A percentile compares a stretch with the other conserved stretches of the same genome.
These are phyloP conservation scores for Apiospora marii DNA, from an alignment of 2,329 filamentous ascomycete genomes.

Conservation along the genomic window DNA sequence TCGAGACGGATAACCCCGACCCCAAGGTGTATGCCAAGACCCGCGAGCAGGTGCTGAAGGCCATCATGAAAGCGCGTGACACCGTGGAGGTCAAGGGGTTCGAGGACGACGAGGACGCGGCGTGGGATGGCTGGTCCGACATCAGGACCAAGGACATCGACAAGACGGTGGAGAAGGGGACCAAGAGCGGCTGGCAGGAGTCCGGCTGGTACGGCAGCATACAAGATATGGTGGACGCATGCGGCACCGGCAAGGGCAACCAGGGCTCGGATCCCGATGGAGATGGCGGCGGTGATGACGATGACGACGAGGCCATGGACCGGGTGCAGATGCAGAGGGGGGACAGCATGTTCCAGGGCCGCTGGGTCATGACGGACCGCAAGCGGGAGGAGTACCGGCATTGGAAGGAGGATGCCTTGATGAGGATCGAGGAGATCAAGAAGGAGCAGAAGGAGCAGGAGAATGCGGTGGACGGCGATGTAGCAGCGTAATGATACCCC, in stretches of 20 bases:
- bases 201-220: constrained; percentile 71
- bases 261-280: constrained; percentile 42
- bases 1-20: constrained; percentile 50
- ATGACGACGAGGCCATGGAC: constrained; percentile 48
- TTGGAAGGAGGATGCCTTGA: constrained; percentile 71
- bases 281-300: constrained; percentile 46
- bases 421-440: constrained; percentile 60
- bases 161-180: constrained; percentile 65
- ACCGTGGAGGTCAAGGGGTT: constrained; percentile 46
- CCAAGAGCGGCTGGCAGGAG: constrained; percentile 63
- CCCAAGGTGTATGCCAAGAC: constrained; percentile 54
- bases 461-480: constrained; percentile 32
- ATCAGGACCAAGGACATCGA: constrained; percentile 65
- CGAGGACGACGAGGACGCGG: constrained; percentile 55
- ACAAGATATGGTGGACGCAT: constrained; percentile 57
- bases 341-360: constrained; percentile 79
- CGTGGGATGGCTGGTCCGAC: constrained; percentile 62
- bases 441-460: constrained; percentile 28
- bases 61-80: constrained; percentile 50
- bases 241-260: constrained; percentile 30
- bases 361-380: constrained; percentile 71
- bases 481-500: constrained; percentile 24
- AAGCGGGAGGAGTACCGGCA: constrained; percentile 65
- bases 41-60: constrained; percentile 55
- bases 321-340: constrained; percentile 56